phyloP scores from a whole-genome alignment of 2,329 filamentous ascomycete genomes.

The Aspergillus clavatus region DNA sequence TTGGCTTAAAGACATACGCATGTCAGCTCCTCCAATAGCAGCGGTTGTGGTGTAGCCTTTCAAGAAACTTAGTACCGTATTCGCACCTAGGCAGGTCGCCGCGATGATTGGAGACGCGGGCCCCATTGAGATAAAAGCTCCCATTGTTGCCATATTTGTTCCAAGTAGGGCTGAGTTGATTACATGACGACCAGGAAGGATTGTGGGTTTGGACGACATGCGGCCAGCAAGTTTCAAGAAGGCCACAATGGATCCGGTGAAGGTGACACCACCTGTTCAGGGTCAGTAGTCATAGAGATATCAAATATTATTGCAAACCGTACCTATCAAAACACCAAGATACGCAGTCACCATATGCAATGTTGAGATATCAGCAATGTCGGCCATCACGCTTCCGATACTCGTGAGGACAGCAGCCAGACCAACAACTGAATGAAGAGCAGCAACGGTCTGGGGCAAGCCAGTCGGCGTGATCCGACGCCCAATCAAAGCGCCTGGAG shows the following conservation, averaged over 20 bases:
- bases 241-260: constrained; percentile 84
- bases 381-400: constrained; percentile 76
- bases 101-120: constrained; percentile 74
- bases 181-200: constrained; percentile 68
- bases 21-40: constrained; percentile 87
- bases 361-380: constrained; percentile 65
- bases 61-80: constrained; percentile 70
- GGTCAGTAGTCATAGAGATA: constrained; percentile 2
- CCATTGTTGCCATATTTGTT: constrained; percentile 76
- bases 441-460: constrained; percentile 82
- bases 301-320: constrained; percentile 18
- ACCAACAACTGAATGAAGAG: constrained; percentile 84
- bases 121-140: constrained; percentile 74
- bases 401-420: constrained; percentile 83
- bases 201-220: constrained; percentile 72
- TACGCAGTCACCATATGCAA: constrained; percentile 83
- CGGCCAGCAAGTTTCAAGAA: constrained; percentile 80
- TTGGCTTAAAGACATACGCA: constrained; percentile 54
- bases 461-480: constrained; percentile 83
- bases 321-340: constrained; percentile 74
- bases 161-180: constrained; percentile 71
- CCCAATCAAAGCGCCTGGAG: constrained; percentile 65
- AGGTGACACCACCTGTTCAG: constrained; percentile 65
- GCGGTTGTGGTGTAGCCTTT: constrained; percentile 86
- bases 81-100: constrained; percentile 70